A percentile compares a stretch with the other conserved stretches of the same genome.
Conservation (phyloP, 2,329 filamentous ascomycete genomes). For the Venturia carpophila region DNA sequence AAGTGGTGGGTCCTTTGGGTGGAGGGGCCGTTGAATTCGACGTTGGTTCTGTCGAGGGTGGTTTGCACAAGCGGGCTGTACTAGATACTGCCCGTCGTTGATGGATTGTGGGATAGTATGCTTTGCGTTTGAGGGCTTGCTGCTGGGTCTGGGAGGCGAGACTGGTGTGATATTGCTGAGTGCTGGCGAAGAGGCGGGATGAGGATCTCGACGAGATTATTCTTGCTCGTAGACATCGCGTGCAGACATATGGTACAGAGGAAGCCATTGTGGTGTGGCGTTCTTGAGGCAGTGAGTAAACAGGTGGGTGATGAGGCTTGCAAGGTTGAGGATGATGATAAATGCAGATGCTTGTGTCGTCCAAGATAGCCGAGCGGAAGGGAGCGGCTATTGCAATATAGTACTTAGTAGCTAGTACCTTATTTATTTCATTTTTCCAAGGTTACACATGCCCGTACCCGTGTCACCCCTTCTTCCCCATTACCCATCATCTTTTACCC, state of each 20-base stretch:
- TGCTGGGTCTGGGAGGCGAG: not conserved
- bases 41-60: not conserved
- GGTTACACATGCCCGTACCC: too few species aligned
- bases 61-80: not conserved
- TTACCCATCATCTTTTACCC: too few species aligned
- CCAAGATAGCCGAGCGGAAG: not conserved
- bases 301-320: not conserved
- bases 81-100: not conserved
- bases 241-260: constrained; percentile 11
- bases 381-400: not conserved
- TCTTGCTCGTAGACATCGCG: constrained; percentile 16
- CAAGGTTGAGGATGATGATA: not conserved
- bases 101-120: not conserved
- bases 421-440: too few species aligned
- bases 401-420: too few species aligned
- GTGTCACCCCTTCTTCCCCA: too few species aligned
- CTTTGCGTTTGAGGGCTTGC: not conserved
- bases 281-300: not conserved
- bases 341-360: not conserved
- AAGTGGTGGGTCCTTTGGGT: constrained; percentile 19
- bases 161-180: constrained; percentile 1
- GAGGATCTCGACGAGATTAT: not conserved
- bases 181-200: not conserved
- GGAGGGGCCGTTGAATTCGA: not conserved
- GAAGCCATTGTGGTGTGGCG: not conserved